These are phyloP conservation scores for Kwoniella pini DNA, from an alignment of 768 basidiomycete genomes.

Conservation along the genomic window DNA sequence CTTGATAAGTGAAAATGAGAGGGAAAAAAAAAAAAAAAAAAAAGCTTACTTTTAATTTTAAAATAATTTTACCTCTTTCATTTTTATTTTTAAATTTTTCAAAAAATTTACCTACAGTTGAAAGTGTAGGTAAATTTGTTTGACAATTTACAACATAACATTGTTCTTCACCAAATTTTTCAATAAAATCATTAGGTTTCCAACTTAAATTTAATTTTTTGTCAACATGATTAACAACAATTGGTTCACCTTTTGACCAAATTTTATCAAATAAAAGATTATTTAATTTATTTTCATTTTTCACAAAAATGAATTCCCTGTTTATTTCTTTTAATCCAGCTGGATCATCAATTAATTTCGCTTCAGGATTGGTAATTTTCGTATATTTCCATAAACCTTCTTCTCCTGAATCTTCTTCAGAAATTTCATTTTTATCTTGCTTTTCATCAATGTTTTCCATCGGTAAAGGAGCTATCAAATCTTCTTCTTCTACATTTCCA, in stretches of 20 bases:
- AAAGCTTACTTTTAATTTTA: constrained; percentile 82
- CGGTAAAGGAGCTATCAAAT: not conserved
- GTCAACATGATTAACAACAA: constrained; percentile 72
- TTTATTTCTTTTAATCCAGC: constrained; percentile 56
- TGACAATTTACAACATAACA: constrained; percentile 77
- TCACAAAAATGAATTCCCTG: constrained; percentile 59
- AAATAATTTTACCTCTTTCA: constrained; percentile 57
- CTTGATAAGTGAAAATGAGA: too few species aligned
- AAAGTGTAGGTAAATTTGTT: constrained; percentile 64
- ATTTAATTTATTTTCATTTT: constrained; percentile 60
- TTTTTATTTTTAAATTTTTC: constrained; percentile 69
- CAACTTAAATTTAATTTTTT: constrained; percentile 69
- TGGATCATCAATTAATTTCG: constrained; percentile 36
- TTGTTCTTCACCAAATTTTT: constrained; percentile 54
- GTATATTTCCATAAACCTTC: constrained; percentile 15
- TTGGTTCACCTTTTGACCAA: constrained; percentile 73
- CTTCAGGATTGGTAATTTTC: constrained; percentile 23
- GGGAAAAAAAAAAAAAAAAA: too few species aligned
- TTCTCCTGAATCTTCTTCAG: not conserved
- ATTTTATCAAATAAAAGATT: constrained; percentile 66
- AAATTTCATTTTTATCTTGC: not conserved
- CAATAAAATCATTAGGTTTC: constrained; percentile 79
- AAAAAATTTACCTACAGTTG: constrained; percentile 79
- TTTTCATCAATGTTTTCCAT: constrained; percentile 2
- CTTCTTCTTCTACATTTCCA: not conserved